These are phyloP conservation scores for Chlorella sp. DNA, from an alignment of 139 green algal species.

Conservation along the genomic window DNA sequence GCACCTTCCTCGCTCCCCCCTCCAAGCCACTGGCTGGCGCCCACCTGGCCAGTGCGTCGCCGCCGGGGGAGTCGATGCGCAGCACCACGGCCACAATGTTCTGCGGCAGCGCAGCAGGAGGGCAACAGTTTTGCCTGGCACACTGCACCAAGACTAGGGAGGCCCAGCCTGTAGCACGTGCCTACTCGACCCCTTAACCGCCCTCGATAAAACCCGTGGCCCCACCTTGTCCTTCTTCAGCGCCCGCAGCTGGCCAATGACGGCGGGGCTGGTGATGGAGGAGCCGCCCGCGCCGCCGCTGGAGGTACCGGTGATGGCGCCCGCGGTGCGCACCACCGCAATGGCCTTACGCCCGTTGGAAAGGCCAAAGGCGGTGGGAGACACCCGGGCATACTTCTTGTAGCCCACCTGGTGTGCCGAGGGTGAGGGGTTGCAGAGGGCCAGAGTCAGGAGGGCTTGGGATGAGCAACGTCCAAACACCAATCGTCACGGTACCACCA, in stretches of 20 bases:
- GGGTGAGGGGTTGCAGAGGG: no score
- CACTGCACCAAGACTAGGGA: no score
- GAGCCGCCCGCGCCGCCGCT: constrained; percentile 24
- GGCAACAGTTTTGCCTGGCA: no score
- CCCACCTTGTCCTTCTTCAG: constrained; percentile 56
- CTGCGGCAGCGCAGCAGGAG: not conserved
- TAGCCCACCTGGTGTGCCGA: constrained; percentile 40
- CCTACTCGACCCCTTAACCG: no score
- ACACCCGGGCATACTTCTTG: constrained; percentile 72
- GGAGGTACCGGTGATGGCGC: constrained; percentile 27
- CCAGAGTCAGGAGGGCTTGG: no score
- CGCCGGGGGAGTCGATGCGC: constrained; percentile 87
- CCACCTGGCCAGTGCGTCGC: constrained; percentile 81
- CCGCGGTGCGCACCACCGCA: constrained; percentile 83
- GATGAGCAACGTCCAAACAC: no score
- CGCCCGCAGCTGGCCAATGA: constrained; percentile 67
- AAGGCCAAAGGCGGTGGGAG: constrained; percentile 70
- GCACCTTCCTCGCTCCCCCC: no score
- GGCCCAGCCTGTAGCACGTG: no score
- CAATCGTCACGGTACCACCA: no score
- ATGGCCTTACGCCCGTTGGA: constrained; percentile 71
- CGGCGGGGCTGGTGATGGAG: constrained; percentile 50
- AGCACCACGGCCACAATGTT: constrained; percentile 81
- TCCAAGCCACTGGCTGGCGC: no score
- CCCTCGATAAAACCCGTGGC: no score